Conservation (phyloP, 768 basidiomycete species). For the Lactarius trivialis region DNA sequence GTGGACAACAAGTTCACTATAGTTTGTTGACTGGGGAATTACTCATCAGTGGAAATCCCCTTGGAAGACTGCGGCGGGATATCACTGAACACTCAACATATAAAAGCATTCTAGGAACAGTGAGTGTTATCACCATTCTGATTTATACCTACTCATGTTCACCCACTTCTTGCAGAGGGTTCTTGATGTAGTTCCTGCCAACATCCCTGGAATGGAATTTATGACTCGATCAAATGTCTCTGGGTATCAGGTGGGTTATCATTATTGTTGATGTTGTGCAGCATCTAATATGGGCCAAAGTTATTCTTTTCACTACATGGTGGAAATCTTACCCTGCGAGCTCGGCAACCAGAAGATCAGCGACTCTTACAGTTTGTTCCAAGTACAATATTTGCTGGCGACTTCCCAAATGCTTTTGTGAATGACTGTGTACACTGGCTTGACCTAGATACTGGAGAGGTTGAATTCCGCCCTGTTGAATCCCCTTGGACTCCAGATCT, state of each 20-base stretch:
- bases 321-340: background rate
- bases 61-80: constrained; percentile 5
- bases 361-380: constrained; percentile 31
- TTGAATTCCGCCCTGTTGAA: constrained; percentile 32
- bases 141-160: no score
- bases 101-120: background rate
- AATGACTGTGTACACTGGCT: constrained; percentile 30
- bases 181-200: background rate
- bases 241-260: constrained; percentile 2
- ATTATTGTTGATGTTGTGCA: background rate
- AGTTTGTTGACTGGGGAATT: constrained; percentile 1
- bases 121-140: background rate
- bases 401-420: constrained; percentile 26
- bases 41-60: background rate
- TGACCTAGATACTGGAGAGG: constrained; percentile 16
- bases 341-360: background rate
- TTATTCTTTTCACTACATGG: background rate
- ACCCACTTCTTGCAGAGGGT: no score
- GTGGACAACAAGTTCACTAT: background rate
- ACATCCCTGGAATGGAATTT: constrained; percentile 3
- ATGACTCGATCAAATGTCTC: background rate
- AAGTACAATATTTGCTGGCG: constrained; percentile 24
- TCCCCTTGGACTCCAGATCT: constrained; percentile 27
- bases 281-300: background rate
- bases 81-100: background rate